phyloP scores from a whole-genome alignment of 2,329 filamentous ascomycete species.

The Clonostachys rosea region DNA sequence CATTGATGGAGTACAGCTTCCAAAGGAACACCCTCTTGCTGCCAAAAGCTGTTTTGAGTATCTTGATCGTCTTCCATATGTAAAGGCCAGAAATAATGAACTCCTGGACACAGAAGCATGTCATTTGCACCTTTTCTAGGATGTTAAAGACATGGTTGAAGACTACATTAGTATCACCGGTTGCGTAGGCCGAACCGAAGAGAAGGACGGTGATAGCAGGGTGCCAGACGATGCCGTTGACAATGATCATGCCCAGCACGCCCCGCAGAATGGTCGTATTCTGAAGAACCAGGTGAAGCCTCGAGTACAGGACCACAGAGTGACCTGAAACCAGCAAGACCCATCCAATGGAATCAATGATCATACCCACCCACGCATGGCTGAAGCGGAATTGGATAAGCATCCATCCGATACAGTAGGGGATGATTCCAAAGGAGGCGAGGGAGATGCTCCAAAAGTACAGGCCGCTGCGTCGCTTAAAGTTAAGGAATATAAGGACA shows the following conservation, averaged over 20 bases:
- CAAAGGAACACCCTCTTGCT: slow-evolving; percentile 2
- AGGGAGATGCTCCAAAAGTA: slow-evolving; percentile 30
- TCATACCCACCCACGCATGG: neutral
- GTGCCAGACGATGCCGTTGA: slow-evolving; percentile 44
- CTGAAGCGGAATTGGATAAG: slow-evolving; percentile 25
- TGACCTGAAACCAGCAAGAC: slow-evolving; percentile 51
- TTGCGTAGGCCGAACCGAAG: slow-evolving; percentile 36
- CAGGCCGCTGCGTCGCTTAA: slow-evolving; percentile 20
- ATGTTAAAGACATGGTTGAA: slow-evolving; percentile 15
- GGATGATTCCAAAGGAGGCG: slow-evolving; percentile 21
- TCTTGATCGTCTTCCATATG: slow-evolving; percentile 40
- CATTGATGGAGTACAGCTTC: slow-evolving; percentile 33
- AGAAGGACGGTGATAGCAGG: slow-evolving; percentile 46
- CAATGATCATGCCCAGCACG: slow-evolving; percentile 50
- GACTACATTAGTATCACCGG: neutral
- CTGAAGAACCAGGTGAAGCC: slow-evolving; percentile 51
- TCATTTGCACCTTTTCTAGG: slow-evolving; percentile 44
- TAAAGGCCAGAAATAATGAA: slow-evolving; percentile 42
- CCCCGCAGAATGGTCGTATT: slow-evolving; percentile 38
- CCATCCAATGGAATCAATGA: slow-evolving; percentile 7
- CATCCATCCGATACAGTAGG: slow-evolving; percentile 32
- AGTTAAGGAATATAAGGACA: slow-evolving; percentile 20
- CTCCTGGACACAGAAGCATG: slow-evolving; percentile 46
- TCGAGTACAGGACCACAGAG: slow-evolving; percentile 53
- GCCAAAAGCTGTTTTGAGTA: slow-evolving; percentile 18